These are phyloP conservation scores for Ophiostoma tasmaniense DNA, from an alignment of 2,329 filamentous ascomycete genomes.

Conservation along the genomic window DNA sequence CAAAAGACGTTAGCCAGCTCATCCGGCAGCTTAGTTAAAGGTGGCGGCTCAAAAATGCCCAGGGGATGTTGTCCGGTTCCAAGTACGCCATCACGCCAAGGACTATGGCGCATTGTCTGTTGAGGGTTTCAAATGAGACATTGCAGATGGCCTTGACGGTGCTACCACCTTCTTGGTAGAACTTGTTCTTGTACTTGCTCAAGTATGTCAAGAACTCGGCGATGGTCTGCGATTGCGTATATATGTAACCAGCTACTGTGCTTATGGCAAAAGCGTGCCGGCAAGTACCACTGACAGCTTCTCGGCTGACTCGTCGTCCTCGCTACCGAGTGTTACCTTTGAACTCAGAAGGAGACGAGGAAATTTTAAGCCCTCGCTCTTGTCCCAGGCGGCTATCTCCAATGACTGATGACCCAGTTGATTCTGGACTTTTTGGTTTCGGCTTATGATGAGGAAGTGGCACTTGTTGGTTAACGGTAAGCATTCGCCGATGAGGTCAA, in stretches of 20 bases:
- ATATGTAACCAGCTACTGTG: background rate
- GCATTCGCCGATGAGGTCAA: background rate
- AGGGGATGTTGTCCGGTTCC: background rate
- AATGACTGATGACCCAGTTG: background rate
- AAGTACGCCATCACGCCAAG: background rate
- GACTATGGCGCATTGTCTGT: background rate
- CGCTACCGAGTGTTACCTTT: background rate
- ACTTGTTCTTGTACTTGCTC: background rate
- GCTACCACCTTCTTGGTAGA: background rate
- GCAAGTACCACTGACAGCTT: background rate
- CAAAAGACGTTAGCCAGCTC: background rate
- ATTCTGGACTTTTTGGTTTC: background rate
- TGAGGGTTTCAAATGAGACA: background rate
- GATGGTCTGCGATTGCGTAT: background rate
- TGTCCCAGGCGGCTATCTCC: background rate
- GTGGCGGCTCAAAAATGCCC: background rate
- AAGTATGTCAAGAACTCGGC: background rate
- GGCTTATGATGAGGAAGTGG: background rate
- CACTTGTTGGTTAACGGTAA: background rate
- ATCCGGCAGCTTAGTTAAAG: background rate
- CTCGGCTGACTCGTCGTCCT: background rate
- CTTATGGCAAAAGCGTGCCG: background rate
- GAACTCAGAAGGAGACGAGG: background rate
- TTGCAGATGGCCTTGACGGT: background rate
- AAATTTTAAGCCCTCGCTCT: background rate